Percentiles rank a stretch among this genome's conserved stretches.
These are phyloP conservation scores for Trametes maxima DNA, from an alignment of 768 basidiomycete species.

Conservation along the genomic window DNA sequence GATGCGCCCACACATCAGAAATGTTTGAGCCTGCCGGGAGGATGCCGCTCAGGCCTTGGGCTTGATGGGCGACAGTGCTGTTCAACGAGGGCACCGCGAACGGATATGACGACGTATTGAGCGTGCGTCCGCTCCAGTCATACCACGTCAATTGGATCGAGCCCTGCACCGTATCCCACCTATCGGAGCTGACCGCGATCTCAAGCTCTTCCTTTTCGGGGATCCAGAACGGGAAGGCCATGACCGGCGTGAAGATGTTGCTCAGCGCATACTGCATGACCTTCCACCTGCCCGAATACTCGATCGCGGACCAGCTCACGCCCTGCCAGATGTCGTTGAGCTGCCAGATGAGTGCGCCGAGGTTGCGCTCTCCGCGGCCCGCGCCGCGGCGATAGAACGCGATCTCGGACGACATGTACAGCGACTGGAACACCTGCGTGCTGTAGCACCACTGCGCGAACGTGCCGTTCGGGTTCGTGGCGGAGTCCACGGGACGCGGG, in stretches of 20 bases:
- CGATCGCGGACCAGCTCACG: slow-evolving; percentile 55
- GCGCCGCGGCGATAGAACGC: slow-evolving; percentile 61
- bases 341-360: slow-evolving; percentile 61
- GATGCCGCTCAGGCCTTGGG: slow-evolving; percentile 44
- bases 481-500: slow-evolving; percentile 48
- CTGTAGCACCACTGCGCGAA: slow-evolving; percentile 67
- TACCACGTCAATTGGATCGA: slow-evolving; percentile 57
- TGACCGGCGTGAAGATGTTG: slow-evolving; percentile 47
- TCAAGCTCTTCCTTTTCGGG: slow-evolving; percentile 49
- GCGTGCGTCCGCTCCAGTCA: slow-evolving; percentile 49
- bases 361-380: slow-evolving; percentile 57
- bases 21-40: slow-evolving; percentile 44
- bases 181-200: slow-evolving; percentile 52
- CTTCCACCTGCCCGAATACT: slow-evolving; percentile 63
- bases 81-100: slow-evolving; percentile 52
- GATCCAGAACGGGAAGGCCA: slow-evolving; percentile 61
- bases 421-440: slow-evolving; percentile 60
- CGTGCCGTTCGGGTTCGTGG: slow-evolving; percentile 48
- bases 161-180: slow-evolving; percentile 48
- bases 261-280: slow-evolving; percentile 54
- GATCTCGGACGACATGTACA: slow-evolving; percentile 57
- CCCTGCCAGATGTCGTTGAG: slow-evolving; percentile 65
- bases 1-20: slow-evolving; percentile 51
- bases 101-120: slow-evolving; percentile 40
- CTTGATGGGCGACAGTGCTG: slow-evolving; percentile 47